These are phyloP conservation scores for Inga laurina DNA, from an alignment of 306 rosid species.

Conservation along the genomic window DNA sequence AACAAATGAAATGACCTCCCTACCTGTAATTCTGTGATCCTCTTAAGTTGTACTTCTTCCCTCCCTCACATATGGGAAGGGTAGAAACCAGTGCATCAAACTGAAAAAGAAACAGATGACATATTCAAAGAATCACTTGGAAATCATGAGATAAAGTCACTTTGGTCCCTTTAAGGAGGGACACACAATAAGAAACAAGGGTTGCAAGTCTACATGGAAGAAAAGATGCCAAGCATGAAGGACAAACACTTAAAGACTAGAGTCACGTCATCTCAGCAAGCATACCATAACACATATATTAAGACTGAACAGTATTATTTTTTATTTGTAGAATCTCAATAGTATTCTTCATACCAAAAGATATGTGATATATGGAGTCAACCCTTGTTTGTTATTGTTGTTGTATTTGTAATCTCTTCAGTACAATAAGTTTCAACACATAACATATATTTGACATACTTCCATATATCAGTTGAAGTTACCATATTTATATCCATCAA, in stretches of 20 bases:
- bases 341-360: neutral
- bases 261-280: neutral
- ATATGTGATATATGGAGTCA: neutral
- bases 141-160: neutral
- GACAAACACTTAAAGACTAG: too few relatives aligned
- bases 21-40: constrained; percentile 88
- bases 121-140: constrained; percentile 17
- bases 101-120: constrained; percentile 42
- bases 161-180: neutral
- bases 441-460: neutral
- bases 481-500: neutral
- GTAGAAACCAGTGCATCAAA: constrained; percentile 85
- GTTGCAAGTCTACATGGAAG: neutral
- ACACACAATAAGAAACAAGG: neutral
- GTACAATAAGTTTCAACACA: neutral
- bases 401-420: neutral
- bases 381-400: neutral
- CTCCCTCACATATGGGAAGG: constrained; percentile 75
- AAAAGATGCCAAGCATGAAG: neutral
- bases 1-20: neutral
- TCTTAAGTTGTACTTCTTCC: constrained; percentile 80
- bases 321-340: neutral
- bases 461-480: neutral
- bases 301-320: neutral
- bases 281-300: neutral